A percentile compares a stretch with the other conserved stretches of the same genome.
These are phyloP conservation scores for Rhytidiadelphus loreus DNA, from an alignment of 225 moss, liverwort and hornwort genomes.

Conservation along the genomic window DNA sequence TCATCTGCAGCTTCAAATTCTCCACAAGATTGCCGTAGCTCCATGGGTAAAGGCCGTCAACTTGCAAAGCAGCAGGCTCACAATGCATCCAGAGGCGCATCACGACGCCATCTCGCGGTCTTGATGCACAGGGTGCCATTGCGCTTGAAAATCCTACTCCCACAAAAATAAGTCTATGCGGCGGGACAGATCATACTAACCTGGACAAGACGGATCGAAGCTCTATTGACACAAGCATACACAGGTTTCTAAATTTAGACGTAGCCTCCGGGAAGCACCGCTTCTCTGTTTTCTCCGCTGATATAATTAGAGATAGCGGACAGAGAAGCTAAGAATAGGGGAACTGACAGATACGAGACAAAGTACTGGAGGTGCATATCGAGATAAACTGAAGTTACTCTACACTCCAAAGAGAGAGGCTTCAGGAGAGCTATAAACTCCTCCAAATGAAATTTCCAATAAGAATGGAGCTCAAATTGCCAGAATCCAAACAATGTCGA, in stretches of 20 bases:
- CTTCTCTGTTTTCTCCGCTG: background rate
- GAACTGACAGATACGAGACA: background rate
- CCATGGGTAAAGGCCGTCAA: background rate
- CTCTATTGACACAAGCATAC: background rate
- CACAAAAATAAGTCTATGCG: background rate
- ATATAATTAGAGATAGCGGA: background rate
- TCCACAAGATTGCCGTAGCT: constrained; percentile 18
- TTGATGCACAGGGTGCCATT: constrained; percentile 1
- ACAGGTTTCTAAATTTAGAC: background rate
- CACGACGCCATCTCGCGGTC: background rate
- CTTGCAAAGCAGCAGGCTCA: background rate
- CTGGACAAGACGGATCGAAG: background rate
- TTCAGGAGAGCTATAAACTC: background rate
- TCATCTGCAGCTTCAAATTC: constrained; percentile 10
- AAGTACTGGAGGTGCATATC: constrained; percentile 10
- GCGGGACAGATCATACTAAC: background rate
- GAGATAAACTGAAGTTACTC: background rate
- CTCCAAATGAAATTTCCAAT: background rate
- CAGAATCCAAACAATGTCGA: background rate
- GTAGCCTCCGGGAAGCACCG: background rate
- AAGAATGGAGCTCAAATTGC: background rate
- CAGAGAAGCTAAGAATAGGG: constrained; percentile 10
- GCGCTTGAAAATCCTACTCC: background rate
- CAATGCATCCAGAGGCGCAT: background rate
- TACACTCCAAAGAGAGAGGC: background rate